Conservation (phyloP, 2,329 filamentous ascomycete genomes). For the Aspergillus sp. region DNA sequence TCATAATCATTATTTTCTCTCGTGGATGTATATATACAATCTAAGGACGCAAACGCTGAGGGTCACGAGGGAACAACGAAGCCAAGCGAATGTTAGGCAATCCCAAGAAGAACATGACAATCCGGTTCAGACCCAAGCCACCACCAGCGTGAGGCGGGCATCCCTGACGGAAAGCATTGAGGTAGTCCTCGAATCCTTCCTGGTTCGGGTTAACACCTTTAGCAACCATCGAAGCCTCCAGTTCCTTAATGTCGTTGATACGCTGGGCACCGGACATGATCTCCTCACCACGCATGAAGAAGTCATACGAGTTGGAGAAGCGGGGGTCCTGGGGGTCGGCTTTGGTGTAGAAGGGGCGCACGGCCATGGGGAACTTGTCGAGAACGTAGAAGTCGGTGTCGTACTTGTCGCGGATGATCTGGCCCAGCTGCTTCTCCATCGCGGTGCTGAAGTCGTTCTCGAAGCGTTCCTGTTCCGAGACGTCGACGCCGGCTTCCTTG, state of each 20-base stretch:
- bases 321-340: conserved; percentile 61
- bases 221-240: conserved; percentile 52
- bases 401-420: conserved; percentile 79
- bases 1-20: no score
- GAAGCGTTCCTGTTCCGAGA: conserved; percentile 43
- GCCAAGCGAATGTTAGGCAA: conserved; percentile 57
- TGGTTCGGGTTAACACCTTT: conserved; percentile 55
- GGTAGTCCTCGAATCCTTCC: conserved; percentile 57
- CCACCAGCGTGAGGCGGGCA: conserved; percentile 60
- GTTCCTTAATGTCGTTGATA: conserved; percentile 55
- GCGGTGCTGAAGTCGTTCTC: conserved; percentile 43
- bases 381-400: conserved; percentile 94
- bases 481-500: conserved; percentile 45
- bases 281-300: conserved; percentile 65
- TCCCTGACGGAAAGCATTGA: conserved; percentile 58
- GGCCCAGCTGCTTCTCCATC: conserved; percentile 65
- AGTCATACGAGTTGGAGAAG: conserved; percentile 63
- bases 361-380: conserved; percentile 87
- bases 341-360: conserved; percentile 89
- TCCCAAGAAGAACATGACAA: conserved; percentile 61
- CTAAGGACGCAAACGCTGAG: conserved; percentile 46
- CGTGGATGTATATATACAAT: no score
- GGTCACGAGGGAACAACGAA: conserved; percentile 59
- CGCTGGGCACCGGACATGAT: conserved; percentile 63
- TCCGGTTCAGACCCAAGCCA: conserved; percentile 59